These are phyloP conservation scores for Melampsora larici-populina DNA, from an alignment of 1,284 basidiomycete genomes.

Conservation along the genomic window DNA sequence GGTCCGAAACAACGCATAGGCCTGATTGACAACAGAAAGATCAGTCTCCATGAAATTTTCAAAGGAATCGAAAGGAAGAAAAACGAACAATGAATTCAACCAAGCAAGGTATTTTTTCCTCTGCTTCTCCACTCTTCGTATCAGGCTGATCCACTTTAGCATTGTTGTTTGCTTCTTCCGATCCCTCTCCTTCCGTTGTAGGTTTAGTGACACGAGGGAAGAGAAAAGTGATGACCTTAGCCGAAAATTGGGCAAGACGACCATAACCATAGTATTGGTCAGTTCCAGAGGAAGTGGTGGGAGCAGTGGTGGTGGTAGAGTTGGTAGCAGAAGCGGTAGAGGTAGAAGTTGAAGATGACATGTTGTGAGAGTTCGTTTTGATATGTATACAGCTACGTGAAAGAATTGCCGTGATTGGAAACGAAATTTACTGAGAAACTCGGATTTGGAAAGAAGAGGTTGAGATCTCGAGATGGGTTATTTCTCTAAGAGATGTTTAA, in stretches of 20 bases:
- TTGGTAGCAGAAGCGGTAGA: slow-evolving; percentile 32
- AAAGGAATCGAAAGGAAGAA: not conserved
- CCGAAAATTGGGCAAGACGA: slow-evolving; percentile 42
- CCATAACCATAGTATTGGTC: slow-evolving; percentile 40
- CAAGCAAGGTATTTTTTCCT: slow-evolving; percentile 21
- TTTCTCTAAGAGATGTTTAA: too few species aligned
- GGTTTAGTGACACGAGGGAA: slow-evolving; percentile 44
- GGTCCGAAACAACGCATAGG: slow-evolving; percentile 83
- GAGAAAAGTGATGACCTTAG: slow-evolving; percentile 45
- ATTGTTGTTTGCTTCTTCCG: not conserved
- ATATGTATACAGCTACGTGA: slow-evolving; percentile 41
- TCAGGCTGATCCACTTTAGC: not conserved
- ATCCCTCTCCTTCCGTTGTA: slow-evolving; percentile 43
- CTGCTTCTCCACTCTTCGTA: not conserved
- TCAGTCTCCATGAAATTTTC: not conserved
- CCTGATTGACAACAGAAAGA: slow-evolving; percentile 65
- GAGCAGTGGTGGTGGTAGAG: slow-evolving; percentile 26
- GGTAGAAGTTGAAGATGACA: slow-evolving; percentile 48
- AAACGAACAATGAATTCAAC: slow-evolving; percentile 49
- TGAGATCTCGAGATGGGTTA: too few species aligned
- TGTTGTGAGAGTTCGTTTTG: slow-evolving; percentile 49
- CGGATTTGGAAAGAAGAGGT: too few species aligned
- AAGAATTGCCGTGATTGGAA: too few species aligned
- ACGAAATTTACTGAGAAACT: too few species aligned
- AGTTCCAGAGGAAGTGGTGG: not conserved